Conservation (phyloP, 2,329 filamentous ascomycete species). For the Apiospora sp. region DNA sequence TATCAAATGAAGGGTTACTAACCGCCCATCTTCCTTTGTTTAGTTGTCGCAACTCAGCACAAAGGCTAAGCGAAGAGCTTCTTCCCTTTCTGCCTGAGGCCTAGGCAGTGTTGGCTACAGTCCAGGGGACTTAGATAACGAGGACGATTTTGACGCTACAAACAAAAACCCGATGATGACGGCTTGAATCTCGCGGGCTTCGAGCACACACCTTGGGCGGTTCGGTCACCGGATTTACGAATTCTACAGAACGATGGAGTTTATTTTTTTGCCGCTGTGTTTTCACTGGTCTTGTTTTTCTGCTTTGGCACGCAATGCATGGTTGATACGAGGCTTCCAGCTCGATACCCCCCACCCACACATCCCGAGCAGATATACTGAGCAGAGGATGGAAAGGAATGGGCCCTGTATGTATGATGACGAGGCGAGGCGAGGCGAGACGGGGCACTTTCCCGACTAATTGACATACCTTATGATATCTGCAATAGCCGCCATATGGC, state of each 20-base stretch:
- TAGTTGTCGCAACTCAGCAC: constrained; percentile 54
- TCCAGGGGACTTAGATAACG: constrained; percentile 36
- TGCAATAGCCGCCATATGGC: background rate
- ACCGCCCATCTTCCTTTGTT: background rate
- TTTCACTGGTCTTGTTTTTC: constrained; percentile 43
- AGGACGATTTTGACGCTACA: constrained; percentile 30
- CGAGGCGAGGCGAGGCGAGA: constrained; percentile 55
- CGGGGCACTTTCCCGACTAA: constrained; percentile 57
- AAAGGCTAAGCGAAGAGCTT: constrained; percentile 38
- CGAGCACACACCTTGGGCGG: constrained; percentile 40
- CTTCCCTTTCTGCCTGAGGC: constrained; percentile 25
- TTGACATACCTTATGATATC: constrained; percentile 46
- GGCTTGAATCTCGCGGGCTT: constrained; percentile 45
- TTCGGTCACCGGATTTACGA: constrained; percentile 40
- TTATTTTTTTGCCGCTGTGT: constrained; percentile 37
- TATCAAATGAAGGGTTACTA: background rate
- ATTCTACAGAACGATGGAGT: constrained; percentile 43
- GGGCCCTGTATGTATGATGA: constrained; percentile 54
- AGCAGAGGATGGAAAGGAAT: constrained; percentile 35
- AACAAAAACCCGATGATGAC: constrained; percentile 33
- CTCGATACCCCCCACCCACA: constrained; percentile 32
- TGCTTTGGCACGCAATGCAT: constrained; percentile 41
- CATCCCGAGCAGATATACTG: constrained; percentile 17
- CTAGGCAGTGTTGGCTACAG: constrained; percentile 34
- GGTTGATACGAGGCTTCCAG: constrained; percentile 37